phyloP scores from a whole-genome alignment of 2,329 filamentous ascomycete species.

The Xylaria sp. region DNA sequence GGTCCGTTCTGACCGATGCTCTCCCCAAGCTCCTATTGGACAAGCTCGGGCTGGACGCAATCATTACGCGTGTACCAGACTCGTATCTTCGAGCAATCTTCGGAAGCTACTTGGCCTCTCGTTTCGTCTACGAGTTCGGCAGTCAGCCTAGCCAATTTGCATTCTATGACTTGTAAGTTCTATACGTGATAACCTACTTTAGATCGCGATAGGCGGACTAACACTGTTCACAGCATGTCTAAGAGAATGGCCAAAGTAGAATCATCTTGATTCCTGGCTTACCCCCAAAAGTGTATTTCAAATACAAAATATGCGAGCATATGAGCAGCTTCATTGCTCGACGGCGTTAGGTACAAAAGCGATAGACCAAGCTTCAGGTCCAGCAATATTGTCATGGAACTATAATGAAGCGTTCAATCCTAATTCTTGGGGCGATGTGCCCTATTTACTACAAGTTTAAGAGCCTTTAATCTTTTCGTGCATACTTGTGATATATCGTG shows the following conservation, averaged over 20 bases:
- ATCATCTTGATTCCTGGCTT: conserved; percentile 27
- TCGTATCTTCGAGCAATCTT: conserved; percentile 95
- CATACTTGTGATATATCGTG: background rate
- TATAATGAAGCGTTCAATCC: conserved; percentile 19
- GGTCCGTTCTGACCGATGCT: conserved; percentile 83
- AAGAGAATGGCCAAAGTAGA: conserved; percentile 67
- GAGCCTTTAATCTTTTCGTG: background rate
- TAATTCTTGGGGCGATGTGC: background rate
- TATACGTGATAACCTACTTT: background rate
- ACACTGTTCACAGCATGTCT: conserved; percentile 66
- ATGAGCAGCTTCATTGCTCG: conserved; percentile 11
- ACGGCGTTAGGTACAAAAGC: conserved; percentile 26
- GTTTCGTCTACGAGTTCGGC: conserved; percentile 96
- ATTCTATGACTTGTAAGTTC: conserved; percentile 95
- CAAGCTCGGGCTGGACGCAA: conserved; percentile 90
- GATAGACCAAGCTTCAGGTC: conserved; percentile 21
- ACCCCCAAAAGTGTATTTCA: conserved; percentile 30
- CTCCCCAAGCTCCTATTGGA: conserved; percentile 84
- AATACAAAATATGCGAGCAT: conserved; percentile 16
- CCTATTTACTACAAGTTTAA: background rate
- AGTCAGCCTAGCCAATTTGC: conserved; percentile 94
- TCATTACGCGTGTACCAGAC: conserved; percentile 88
- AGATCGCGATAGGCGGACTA: conserved; percentile 44
- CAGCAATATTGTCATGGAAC: conserved; percentile 16
- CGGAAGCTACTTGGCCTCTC: conserved; percentile 91